Evolutionary conservation across 345 rosid species (phyloP), one percentile per base, ranked within the genome.

Genomic region (Bruguiera sexangula): DNA sequence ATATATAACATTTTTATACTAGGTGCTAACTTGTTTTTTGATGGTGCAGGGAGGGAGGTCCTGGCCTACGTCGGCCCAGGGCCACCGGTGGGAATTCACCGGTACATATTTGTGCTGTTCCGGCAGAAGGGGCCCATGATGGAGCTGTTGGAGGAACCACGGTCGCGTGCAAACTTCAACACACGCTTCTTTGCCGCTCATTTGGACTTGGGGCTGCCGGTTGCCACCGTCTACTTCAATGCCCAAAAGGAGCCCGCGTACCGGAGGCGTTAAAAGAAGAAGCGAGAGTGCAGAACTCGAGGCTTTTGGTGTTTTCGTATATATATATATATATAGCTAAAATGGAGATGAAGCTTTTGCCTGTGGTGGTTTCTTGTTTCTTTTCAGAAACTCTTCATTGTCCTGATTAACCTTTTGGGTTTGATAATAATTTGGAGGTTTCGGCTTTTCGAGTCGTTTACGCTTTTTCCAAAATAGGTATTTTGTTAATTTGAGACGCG

Each of bases 11-110:
- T 22, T 34, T 34, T 34, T 34, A 34, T 34, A 8, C 9, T 31
- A 34, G 1, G 37, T 7, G 37, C 37, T 53, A n/a, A 53, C 57
- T 29, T 27, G 37, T 10, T 3, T 52, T 18, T 52, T n/a, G 15
- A 52, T 18, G 24, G 7, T 46, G 68, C 76, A 93, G 98, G 98
- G 68, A 88, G 71, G 31, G 98, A 88, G 87, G 78, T 88, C 26
- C 66, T 88, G 46, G 75, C 88, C 0, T 89, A 89, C 69, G 65
- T 80, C 73, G 91, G 88, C 2, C 98, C 98, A 6, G 77, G 84
- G n/a, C 98, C 98, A 7, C 89, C 87, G 43, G 86, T 90, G 39
- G 98, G 98, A 21, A 90, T 92, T 52, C 98, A 90, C 79, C 90
- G 98, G 62, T 90, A 78, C 83, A 85, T 90, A 53, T 27, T 89